A percentile compares a stretch with the other conserved stretches of the same genome.
Evolutionary conservation across 2,329 filamentous ascomycete genomes (phyloP).

Genomic region (Ophiocordyceps unilateralis): DNA sequence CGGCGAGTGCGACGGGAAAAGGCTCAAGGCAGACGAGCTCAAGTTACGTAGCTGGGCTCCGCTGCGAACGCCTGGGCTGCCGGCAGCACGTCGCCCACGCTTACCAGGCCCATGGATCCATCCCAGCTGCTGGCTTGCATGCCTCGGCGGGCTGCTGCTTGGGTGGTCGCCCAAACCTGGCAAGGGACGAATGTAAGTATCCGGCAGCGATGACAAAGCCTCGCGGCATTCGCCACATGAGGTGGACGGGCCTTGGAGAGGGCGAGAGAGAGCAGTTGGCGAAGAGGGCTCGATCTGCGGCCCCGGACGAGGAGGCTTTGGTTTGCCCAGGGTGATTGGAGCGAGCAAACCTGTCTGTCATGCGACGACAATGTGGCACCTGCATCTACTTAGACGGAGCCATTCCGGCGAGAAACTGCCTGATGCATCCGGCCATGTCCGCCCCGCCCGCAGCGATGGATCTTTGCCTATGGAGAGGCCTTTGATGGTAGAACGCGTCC

Average conservation of each 20-base stretch:
- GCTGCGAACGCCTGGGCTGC: conserved; percentile 4
- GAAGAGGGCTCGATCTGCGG: not conserved
- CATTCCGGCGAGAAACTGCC: no score
- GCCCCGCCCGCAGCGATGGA: no score
- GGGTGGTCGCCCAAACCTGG: not conserved
- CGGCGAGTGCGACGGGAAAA: not conserved
- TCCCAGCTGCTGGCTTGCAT: conserved; percentile 1
- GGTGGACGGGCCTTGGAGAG: not conserved
- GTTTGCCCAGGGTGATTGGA: not conserved
- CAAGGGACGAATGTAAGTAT: conserved; percentile 1
- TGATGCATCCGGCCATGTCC: no score
- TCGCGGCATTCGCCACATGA: conserved; percentile 2
- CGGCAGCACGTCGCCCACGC: conserved; percentile 2
- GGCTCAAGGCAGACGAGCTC: not conserved
- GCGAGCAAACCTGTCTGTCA: conserved; percentile 1
- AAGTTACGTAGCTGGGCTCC: not conserved
- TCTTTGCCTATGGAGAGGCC: not conserved
- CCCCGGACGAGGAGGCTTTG: not conserved
- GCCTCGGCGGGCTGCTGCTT: not conserved
- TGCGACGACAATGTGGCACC: no score
- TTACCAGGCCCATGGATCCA: conserved; percentile 1
- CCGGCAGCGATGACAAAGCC: conserved; percentile 3
- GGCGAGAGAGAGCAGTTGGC: not conserved
- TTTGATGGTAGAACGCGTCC: not conserved
- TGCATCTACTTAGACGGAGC: no score